These are phyloP conservation scores for Lycium barbarum DNA, from an alignment of 257 asterid genomes.

Conservation along the genomic window DNA sequence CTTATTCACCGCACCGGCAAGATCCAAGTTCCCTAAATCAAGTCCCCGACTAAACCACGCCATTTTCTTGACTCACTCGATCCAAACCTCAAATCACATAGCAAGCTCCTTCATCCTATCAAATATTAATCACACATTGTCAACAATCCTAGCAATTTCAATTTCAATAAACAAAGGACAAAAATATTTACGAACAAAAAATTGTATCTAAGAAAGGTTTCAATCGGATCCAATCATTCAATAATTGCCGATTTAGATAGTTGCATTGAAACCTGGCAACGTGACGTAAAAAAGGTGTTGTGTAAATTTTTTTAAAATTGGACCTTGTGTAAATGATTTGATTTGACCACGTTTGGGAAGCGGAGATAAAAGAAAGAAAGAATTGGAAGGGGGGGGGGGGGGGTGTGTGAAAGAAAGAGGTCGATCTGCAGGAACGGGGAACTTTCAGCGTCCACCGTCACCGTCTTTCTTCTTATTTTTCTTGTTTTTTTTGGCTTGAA, in stretches of 20 bases:
- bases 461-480: conserved; percentile 10
- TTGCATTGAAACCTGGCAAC: background rate
- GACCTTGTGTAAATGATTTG: background rate
- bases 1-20: conserved; percentile 93
- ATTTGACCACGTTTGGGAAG: background rate
- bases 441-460: conserved; percentile 28
- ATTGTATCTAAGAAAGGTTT: background rate
- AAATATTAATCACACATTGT: conserved; percentile 21
- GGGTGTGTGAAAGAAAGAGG: background rate
- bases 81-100: conserved; percentile 29
- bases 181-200: background rate
- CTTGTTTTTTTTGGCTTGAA: background rate
- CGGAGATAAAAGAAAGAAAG: background rate
- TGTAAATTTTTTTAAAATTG: background rate
- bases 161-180: background rate
- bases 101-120: conserved; percentile 38
- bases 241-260: conserved; percentile 6
- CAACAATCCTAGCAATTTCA: conserved; percentile 10
- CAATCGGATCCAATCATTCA: conserved; percentile 16
- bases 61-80: conserved; percentile 43
- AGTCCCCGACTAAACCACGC: conserved; percentile 95
- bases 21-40: conserved; percentile 83
- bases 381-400: background rate
- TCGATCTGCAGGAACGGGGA: conserved; percentile 25
- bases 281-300: background rate